Evolutionary conservation across 225 moss, liverwort and hornwort genomes (phyloP).

Genomic region (Takakia lepidozioides): DNA sequence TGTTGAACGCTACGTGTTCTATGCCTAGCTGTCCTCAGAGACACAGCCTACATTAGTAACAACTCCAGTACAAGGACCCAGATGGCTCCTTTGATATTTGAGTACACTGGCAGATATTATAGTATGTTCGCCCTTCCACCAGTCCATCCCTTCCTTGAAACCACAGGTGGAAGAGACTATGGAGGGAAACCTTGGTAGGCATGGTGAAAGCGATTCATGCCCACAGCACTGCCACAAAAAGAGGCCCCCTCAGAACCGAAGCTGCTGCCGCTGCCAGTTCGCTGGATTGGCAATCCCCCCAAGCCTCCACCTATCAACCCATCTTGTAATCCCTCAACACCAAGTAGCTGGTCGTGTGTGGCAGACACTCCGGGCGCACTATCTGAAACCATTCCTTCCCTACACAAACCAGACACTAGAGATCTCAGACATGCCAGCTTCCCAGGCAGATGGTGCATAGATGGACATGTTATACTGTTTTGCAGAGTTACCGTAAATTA

Average conservation of each 20-base stretch:
- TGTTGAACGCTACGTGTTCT: too few species aligned
- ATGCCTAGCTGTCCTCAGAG: too few species aligned
- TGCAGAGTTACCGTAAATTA: too few species aligned
- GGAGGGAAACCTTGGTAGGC: constrained; percentile 69
- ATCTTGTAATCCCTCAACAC: constrained; percentile 59
- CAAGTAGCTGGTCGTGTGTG: constrained; percentile 51
- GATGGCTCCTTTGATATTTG: too few species aligned
- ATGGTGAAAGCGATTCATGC: constrained; percentile 71
- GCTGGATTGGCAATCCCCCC: constrained; percentile 47
- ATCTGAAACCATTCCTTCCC: constrained; percentile 58
- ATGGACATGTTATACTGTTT: too few species aligned
- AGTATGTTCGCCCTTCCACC: too few species aligned
- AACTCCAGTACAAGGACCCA: too few species aligned
- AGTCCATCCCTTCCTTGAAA: not conserved
- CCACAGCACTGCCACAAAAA: constrained; percentile 27
- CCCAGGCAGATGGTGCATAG: too few species aligned
- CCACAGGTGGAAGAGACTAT: not conserved
- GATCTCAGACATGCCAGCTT: too few species aligned
- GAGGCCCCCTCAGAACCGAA: constrained; percentile 78
- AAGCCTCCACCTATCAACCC: constrained; percentile 27
- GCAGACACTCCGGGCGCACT: constrained; percentile 44
- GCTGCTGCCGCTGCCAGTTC: constrained; percentile 77
- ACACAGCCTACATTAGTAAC: too few species aligned
- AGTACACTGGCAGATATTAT: too few species aligned
- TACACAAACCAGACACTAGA: constrained; percentile 27